Conservation (phyloP, 495 filamentous ascomycete species). For the Talaromyces trachyspermus region DNA sequence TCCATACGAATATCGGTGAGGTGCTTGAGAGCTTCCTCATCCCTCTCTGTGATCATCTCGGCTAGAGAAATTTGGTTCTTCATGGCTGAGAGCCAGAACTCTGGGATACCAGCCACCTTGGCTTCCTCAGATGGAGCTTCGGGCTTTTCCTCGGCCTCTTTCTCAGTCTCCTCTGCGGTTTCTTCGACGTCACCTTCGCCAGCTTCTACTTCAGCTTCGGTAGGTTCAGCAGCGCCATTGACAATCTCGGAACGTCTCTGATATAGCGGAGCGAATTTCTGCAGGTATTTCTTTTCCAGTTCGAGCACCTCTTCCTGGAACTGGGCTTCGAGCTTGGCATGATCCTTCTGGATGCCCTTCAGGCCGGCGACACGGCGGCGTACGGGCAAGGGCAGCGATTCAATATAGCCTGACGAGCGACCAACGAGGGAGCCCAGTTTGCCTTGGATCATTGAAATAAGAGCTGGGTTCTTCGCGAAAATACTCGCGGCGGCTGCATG, state of each 20-base stretch:
- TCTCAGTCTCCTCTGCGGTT: slow-evolving; percentile 49
- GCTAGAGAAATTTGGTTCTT: slow-evolving; percentile 96
- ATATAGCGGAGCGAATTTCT: slow-evolving; percentile 96
- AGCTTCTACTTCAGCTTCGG: slow-evolving; percentile 73
- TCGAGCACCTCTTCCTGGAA: slow-evolving; percentile 97
- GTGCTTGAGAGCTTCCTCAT: slow-evolving; percentile 84
- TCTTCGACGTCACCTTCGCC: slow-evolving; percentile 77
- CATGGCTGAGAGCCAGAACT: slow-evolving; percentile 99
- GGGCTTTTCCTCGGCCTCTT: slow-evolving; percentile 41
- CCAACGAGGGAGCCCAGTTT: slow-evolving; percentile 91
- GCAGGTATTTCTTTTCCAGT: slow-evolving; percentile 98
- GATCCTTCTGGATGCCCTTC: slow-evolving; percentile 97
- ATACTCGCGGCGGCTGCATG: slow-evolving; percentile 79
- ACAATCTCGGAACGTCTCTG: slow-evolving; percentile 89
- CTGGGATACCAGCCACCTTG: slow-evolving; percentile 72
- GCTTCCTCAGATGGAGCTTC: slow-evolving; percentile 41
- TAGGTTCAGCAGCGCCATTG: slow-evolving; percentile 82
- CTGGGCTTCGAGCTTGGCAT: slow-evolving; percentile 93
- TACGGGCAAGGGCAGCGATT: slow-evolving; percentile 81
- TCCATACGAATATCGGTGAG: slow-evolving; percentile 97
- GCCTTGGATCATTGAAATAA: slow-evolving; percentile 95
- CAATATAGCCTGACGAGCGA: slow-evolving; percentile 93
- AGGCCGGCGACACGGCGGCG: slow-evolving; percentile 89
- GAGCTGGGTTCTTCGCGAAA: slow-evolving; percentile 86
- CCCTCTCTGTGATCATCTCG: slow-evolving; percentile 95